Evolutionary conservation across 768 basidiomycete genomes (phyloP), one percentile per base, ranked within the genome.

Genomic region (Boletus rubropictus): DNA sequence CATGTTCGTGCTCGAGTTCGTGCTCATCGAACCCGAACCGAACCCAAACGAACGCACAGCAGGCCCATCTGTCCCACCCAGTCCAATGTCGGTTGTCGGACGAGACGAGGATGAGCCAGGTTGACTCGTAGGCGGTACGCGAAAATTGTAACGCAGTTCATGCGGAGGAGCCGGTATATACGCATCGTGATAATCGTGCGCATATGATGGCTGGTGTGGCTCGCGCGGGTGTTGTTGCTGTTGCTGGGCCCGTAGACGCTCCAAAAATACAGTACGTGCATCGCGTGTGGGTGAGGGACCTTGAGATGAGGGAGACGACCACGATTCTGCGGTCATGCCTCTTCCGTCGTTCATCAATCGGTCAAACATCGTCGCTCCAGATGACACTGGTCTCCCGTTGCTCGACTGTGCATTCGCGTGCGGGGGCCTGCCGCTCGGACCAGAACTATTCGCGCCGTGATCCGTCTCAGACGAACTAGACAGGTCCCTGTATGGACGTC

Each of bases 331-430:
- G 18, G 12, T 24, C 22, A 21, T 11, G 0, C 52, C 59, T n/a
- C 58, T 44, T 20, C 36, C 48, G 5, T 61, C 60, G 33, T 33
- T 40, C 49, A 49, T 51, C 49, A 59, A 21, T 12, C 57, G 46
- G 29, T 61, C 61, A 34, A 60, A 54, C 29, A 49, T 44, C 37
- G 62, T 47, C 40, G 53, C 37, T 20, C 51, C 44, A 44, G 54
- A 54, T 40, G 60, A 46, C 3, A 31, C 29, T 1, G 60, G 53
- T 34, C 60, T 49, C 21, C 47, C 56, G n/a, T 38, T 39, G 20
- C 36, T 52, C 25, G 51, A 28, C 24, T 39, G 60, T 2, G 45
- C n/a, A 3, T 20, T 39, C 15, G 53, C n/a, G 7, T 39, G 49
- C 39, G 36, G 9, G 14, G 49, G 27, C 36, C 60, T 39, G 5